Conservation (phyloP, 495 filamentous ascomycete species). For the Astrothelium macrocarpum region DNA sequence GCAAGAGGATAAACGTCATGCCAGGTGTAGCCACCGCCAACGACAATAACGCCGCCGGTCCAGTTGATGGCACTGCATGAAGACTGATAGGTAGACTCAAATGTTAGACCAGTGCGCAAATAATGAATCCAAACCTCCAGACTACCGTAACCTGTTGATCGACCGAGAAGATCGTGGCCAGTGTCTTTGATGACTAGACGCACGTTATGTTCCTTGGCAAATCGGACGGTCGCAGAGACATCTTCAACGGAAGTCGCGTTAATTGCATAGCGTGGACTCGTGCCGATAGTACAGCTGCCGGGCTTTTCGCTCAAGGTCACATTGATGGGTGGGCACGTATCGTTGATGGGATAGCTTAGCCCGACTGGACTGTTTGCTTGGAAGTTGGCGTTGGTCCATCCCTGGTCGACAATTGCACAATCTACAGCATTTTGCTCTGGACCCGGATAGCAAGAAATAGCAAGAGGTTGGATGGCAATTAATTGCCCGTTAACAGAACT, state of each 20-base stretch:
- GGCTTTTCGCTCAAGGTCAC: constrained; percentile 24
- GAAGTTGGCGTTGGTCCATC: constrained; percentile 28
- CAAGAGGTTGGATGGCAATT: constrained; percentile 42
- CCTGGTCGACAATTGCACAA: constrained; percentile 24
- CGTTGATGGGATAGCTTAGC: constrained; percentile 28
- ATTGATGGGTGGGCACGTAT: constrained; percentile 29
- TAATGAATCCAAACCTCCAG: constrained; percentile 36
- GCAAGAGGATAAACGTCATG: constrained; percentile 11
- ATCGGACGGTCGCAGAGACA: constrained; percentile 2
- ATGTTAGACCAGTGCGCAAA: constrained; percentile 25
- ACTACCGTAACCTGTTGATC: constrained; percentile 31
- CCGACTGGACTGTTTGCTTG: constrained; percentile 26
- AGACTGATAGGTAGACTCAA: constrained; percentile 23
- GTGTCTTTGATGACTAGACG: constrained; percentile 14
- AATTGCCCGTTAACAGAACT: constrained; percentile 41
- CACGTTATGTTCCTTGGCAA: constrained; percentile 8
- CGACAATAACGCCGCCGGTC: constrained; percentile 30
- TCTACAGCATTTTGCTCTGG: constrained; percentile 21
- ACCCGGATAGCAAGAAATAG: constrained; percentile 45
- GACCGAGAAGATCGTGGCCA: constrained; percentile 12
- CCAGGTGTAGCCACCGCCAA: constrained; percentile 32
- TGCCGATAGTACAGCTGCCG: constrained; percentile 15
- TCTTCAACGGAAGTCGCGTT: constrained; percentile 5
- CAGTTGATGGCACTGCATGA: constrained; percentile 16
- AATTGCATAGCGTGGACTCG: constrained; percentile 6